A percentile compares a stretch with the other conserved stretches of the same genome.
Evolutionary conservation across 192 early-diverging fungal genomes (phyloP).

Genomic region (Cladochytrium replicatum): DNA sequence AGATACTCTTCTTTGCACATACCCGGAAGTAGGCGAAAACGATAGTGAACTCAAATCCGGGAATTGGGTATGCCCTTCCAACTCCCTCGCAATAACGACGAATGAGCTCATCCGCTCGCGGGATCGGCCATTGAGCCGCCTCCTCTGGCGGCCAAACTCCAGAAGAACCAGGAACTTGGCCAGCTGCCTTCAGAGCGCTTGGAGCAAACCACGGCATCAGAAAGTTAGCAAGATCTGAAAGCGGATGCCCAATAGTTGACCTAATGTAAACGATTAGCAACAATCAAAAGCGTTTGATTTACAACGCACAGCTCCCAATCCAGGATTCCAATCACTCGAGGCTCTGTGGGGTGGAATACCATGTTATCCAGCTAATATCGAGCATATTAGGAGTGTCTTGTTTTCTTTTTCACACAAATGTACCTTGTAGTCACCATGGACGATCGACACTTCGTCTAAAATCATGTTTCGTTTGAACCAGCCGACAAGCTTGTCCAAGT

Average conservation of each 20-base stretch:
- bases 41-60: conserved; percentile 67
- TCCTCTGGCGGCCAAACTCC: conserved; percentile 1
- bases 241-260: conserved; percentile 84
- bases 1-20: conserved; percentile 7
- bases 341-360: conserved; percentile 66
- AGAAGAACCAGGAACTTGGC: conserved; percentile 1
- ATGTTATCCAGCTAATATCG: conserved; percentile 53
- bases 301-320: conserved; percentile 79
- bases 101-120: conserved; percentile 57
- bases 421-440: conserved; percentile 91
- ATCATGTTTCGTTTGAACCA: conserved; percentile 68
- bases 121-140: conserved; percentile 34
- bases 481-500: conserved; percentile 52
- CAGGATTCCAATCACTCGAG: conserved; percentile 72
- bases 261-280: background rate
- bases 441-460: conserved; percentile 66
- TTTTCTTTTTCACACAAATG: background rate
- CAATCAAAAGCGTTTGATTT: conserved; percentile 2
- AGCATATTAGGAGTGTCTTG: background rate
- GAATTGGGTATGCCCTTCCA: conserved; percentile 61
- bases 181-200: conserved; percentile 1
- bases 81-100: conserved; percentile 55
- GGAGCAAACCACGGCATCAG: conserved; percentile 61
- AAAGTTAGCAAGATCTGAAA: conserved; percentile 81
- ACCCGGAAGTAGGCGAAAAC: conserved; percentile 85